Evolutionary conservation across 768 basidiomycete species (phyloP).

Genomic region (Agaricus subrufescens): DNA sequence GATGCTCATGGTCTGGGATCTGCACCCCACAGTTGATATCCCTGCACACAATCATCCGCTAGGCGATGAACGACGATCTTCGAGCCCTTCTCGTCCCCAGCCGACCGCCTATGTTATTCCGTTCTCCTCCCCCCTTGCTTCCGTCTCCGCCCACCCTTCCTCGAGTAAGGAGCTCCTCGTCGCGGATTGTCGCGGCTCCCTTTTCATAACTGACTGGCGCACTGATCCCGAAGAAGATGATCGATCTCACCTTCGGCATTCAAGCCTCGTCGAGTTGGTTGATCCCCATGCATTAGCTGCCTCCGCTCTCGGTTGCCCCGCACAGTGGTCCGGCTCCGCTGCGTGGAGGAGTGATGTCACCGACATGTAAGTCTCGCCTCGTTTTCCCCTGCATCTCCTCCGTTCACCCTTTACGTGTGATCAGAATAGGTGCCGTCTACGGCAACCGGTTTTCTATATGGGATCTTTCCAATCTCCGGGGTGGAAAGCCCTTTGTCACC

Average conservation of each 20-base stretch:
- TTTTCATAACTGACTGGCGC: conserved; percentile 83
- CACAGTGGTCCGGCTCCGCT: conserved; percentile 51
- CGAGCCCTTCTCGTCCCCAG: conserved; percentile 43
- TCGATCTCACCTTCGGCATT: conserved; percentile 54
- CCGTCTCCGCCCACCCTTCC: conserved; percentile 65
- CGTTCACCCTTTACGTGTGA: background rate
- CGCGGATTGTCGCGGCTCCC: conserved; percentile 66
- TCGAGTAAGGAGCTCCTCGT: conserved; percentile 79
- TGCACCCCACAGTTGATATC: conserved; percentile 52
- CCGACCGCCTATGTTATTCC: conserved; percentile 75
- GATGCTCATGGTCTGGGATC: conserved; percentile 84
- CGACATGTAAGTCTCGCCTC: conserved; percentile 55
- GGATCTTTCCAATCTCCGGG: conserved; percentile 68
- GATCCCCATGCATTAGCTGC: conserved; percentile 64
- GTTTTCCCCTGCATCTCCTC: conserved; percentile 1
- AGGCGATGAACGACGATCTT: conserved; percentile 21
- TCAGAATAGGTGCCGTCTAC: conserved; percentile 71
- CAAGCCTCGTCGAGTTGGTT: conserved; percentile 63
- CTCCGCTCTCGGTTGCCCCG: conserved; percentile 39
- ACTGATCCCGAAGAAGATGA: conserved; percentile 56
- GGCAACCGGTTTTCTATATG: conserved; percentile 71
- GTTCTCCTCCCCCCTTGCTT: conserved; percentile 67
- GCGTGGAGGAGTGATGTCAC: conserved; percentile 68
- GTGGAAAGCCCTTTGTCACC: conserved; percentile 65
- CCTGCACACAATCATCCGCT: conserved; percentile 30